Base-by-base conservation (phyloP, 23 red algal genomes). In the Gracilaria gracilis region DNA sequence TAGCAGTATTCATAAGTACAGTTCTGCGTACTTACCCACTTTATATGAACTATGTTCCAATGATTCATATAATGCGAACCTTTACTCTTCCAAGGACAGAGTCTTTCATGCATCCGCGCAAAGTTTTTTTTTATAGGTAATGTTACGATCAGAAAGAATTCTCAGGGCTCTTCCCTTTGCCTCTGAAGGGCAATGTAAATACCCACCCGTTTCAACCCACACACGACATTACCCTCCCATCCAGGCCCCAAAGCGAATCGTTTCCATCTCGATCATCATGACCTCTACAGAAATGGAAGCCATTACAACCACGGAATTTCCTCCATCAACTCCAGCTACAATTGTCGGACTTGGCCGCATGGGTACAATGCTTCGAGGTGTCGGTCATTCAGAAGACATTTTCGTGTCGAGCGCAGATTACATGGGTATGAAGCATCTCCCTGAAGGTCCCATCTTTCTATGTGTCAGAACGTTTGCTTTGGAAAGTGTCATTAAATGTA, bases 301-400 rank as follows among this genome's bases (percentile, higher is more conserved):
- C 51, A 55, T 55, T 15, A 55, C 7, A 19, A 15, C 51, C 51
- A 55, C 51, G 19, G 51, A 55, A 55, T 55, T 55, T 55, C 51
- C 16, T 55, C 51, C 51, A 55, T 55, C 51, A 55, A 55, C 51
- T 55, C 51, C 51, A 55, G 51, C 62, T 36, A 67, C 32, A 29
- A 67, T 67, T 36, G 27, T 67, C 62, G 62, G 62, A 29, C 27
- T 29, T 33, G 62, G 62, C 33, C 62, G 33, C 62, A 67, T 67
- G 28, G 24, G 62, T 29, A 33, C 62, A 29, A 29, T 67, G 28
- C 62, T 67, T 36, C 62, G 62, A 67, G 16, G 62, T 33, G 62
- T 36, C 33, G 24, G 62, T 67, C 62, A 29, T 67, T 36, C 62
- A 33, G 11, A 29, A 29, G 62, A 67, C 16, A 29, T 67, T 36